phyloP scores from a whole-genome alignment of 495 filamentous ascomycete genomes.

The Penicillium mononematosum region DNA sequence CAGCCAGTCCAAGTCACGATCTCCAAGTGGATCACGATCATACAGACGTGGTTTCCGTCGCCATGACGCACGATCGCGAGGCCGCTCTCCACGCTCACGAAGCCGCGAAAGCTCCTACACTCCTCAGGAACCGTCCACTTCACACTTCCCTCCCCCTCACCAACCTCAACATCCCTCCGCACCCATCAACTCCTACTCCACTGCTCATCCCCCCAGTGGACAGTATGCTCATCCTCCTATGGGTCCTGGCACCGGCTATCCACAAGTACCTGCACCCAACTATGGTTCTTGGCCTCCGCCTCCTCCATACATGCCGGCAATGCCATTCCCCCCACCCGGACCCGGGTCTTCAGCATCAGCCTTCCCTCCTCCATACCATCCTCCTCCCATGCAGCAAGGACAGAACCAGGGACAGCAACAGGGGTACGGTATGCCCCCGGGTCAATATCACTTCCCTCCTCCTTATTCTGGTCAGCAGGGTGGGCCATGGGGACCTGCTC shows the following conservation, averaged over 20 bases:
- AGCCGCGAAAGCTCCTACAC: constrained; percentile 51
- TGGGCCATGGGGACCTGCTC: constrained; percentile 22
- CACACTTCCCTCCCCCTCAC: constrained; percentile 32
- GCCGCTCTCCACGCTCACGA: constrained; percentile 26
- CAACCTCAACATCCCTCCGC: constrained; percentile 26
- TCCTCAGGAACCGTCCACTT: constrained; percentile 32
- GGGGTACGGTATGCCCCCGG: constrained; percentile 32
- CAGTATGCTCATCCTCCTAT: constrained; percentile 17
- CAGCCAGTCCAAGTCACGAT: constrained; percentile 33
- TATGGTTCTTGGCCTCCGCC: constrained; percentile 55
- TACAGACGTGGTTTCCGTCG: constrained; percentile 17
- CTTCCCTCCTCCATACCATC: constrained; percentile 28
- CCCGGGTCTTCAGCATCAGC: constrained; percentile 24
- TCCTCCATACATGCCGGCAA: constrained; percentile 29
- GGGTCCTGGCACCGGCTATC: constrained; percentile 21
- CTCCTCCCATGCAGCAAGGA: constrained; percentile 20
- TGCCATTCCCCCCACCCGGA: constrained; percentile 24
- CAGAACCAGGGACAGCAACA: constrained; percentile 25
- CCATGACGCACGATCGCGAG: constrained; percentile 31
- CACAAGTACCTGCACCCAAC: constrained; percentile 48
- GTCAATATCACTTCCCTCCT: constrained; percentile 41
- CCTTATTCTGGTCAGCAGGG: constrained; percentile 33
- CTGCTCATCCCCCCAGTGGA: constrained; percentile 27
- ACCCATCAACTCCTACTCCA: constrained; percentile 23
- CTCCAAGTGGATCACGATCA: constrained; percentile 20